Base-by-base conservation (phyloP, 306 rosid species). In the Dalbergia oliveri region DNA sequence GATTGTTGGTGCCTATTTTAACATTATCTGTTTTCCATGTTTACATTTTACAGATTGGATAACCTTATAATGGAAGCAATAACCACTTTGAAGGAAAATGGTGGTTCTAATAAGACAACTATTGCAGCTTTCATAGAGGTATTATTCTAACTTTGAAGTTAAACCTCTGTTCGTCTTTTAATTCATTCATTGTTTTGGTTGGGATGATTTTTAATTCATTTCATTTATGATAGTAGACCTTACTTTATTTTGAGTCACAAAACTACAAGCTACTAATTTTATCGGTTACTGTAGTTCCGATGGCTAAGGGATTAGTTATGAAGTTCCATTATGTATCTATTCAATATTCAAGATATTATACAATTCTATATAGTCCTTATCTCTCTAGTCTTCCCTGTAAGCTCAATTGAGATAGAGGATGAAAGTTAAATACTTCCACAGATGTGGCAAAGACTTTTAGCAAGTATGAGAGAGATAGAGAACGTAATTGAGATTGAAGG, bases 51-150 rank as follows among this genome's bases (percentile, higher is more conserved):
- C 86, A 93, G 99, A 83, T 78, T 95, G 86, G 99, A 95, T 83
- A 88, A 82, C 84, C 96, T 95, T 81, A 89, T 95, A 56, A 88
- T 89, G 84, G 99, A 95, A 82, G 97, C 99, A 23, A 89, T 95
- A 43, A 75, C 87, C 81, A 83, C 77, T 83, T 82, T 95, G 86
- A 90, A 86, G 85, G 99, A 95, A 86, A 86, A 83, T 39, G 89
- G 93, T 43, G 98, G 99, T 65, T 93, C 99, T 76, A 93, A 91
- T 80, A 95, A 91, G 90, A 93, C 98, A 51, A 59, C 88, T 58
- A 95, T 95, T 81, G 91, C 93, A 26, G 77, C 94, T 16, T 95
- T 91, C 82, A 95, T 95, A 13, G 97, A 90, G 99, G 99, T 95
- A 86, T 63, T 16, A 21, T 61, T 78, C 45, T 83, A 12, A 31